These are phyloP conservation scores for Pseudocercospora fuligena DNA, from an alignment of 2,329 filamentous ascomycete genomes.

Conservation along the genomic window DNA sequence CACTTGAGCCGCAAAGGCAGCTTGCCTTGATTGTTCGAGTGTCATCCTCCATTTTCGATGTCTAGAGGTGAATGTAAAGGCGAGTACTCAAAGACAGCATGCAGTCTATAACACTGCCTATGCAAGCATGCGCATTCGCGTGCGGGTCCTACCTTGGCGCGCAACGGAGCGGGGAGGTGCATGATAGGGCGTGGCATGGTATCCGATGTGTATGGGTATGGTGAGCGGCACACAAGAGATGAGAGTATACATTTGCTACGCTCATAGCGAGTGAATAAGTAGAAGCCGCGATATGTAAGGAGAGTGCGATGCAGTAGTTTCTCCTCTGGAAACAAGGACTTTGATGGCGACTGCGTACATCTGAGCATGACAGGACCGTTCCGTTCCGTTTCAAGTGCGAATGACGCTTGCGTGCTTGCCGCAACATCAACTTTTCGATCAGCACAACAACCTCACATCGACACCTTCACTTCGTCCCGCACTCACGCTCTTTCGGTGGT, in stretches of 20 bases:
- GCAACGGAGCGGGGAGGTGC: not conserved
- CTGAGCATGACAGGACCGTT: not conserved
- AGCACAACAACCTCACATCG: not conserved
- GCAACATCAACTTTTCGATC: not conserved
- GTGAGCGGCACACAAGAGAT: not conserved
- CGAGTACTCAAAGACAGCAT: not conserved
- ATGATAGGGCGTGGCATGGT: not conserved
- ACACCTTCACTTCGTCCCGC: not conserved
- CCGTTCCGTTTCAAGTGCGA: not conserved
- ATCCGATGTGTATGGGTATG: not conserved
- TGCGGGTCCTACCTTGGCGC: not conserved
- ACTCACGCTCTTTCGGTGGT: not conserved
- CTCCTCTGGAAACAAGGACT: not conserved
- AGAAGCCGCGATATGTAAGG: not conserved
- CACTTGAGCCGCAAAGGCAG: constrained; percentile 47
- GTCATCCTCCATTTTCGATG: constrained; percentile 22
- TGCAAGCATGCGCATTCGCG: not conserved
- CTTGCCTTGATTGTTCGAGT: constrained; percentile 31
- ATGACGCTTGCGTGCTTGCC: not conserved
- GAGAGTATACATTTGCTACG: not conserved
- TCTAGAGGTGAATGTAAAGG: not conserved
- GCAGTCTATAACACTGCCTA: not conserved
- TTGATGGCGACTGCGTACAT: not conserved
- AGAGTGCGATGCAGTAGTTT: too few relatives aligned
- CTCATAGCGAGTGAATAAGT: not conserved